A percentile compares a stretch with the other conserved stretches of the same genome.
Evolutionary conservation across 2,329 filamentous ascomycete genomes (phyloP).

Genomic region (Phaeosphaeriaceae sp.): DNA sequence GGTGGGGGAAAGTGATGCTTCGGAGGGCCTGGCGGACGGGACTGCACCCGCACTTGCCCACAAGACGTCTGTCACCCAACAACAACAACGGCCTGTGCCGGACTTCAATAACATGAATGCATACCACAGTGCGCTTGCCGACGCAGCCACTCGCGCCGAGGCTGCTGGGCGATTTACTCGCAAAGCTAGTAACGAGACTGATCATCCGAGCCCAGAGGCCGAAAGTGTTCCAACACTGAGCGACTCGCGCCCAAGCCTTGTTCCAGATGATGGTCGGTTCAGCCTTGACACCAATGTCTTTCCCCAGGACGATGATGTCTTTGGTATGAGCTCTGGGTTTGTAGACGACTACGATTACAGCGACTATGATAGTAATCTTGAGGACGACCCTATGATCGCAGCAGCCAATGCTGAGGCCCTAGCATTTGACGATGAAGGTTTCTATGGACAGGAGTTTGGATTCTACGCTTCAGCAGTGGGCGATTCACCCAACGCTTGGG

Average conservation of each 20-base stretch:
- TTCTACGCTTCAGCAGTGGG: conserved; percentile 76
- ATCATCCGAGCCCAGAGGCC: conserved; percentile 35
- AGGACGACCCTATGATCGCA: conserved; percentile 88
- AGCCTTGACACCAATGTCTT: conserved; percentile 54
- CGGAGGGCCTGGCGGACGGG: conserved; percentile 33
- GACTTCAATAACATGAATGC: conserved; percentile 65
- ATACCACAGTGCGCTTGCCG: conserved; percentile 84
- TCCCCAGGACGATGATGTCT: conserved; percentile 42
- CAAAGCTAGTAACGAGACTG: conserved; percentile 56
- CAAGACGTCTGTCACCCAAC: conserved; percentile 48
- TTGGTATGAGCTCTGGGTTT: conserved; percentile 47
- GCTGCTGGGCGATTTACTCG: conserved; percentile 77
- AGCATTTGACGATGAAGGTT: conserved; percentile 89
- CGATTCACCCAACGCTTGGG: conserved; percentile 71
- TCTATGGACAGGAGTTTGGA: conserved; percentile 95
- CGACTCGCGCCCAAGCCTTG: conserved; percentile 51
- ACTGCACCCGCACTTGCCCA: conserved; percentile 60
- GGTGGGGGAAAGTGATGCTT: conserved; percentile 42
- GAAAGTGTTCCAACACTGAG: conserved; percentile 42
- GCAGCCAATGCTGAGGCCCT: conserved; percentile 94
- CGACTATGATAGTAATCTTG: conserved; percentile 50
- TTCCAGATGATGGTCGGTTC: conserved; percentile 59
- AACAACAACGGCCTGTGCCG: conserved; percentile 42
- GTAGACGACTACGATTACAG: conserved; percentile 65
- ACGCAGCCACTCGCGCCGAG: conserved; percentile 78